Evolutionary conservation across 805 yeast species (phyloP), one percentile per base, ranked within the genome.

Genomic region (Candida sanyiensis): DNA sequence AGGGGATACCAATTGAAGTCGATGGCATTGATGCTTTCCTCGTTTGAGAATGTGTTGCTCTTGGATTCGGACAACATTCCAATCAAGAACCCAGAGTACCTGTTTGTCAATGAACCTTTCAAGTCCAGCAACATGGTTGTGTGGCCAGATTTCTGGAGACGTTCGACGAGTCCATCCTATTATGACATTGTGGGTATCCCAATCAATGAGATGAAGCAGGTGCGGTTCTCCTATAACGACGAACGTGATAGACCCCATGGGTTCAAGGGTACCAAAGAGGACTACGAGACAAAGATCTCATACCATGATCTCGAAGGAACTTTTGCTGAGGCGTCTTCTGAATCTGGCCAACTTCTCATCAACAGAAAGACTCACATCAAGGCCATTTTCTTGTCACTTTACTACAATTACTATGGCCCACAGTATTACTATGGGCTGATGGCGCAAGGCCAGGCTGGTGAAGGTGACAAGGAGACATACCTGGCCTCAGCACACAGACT

Each of bases 401-500:
- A 79, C 58, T 82, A 82, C 58, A 81, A 81, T 50, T 62, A 75
- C 38, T 74, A 69, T 52, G 87, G 87, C 0, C 82, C 80, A 23
- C 59, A 68, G 7, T 64, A 70, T 40, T 80, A 70, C 54, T 80
- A 78, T 52, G 77, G 76, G 3, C 61, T 80, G 33, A 61, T 80
- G 28, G 65, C 81, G 3, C 77, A 77, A 56, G 80, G 82, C 25
- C 69, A 68, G 28, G 74, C 73, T 4, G 93, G 93, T n/a, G 86
- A 80, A 61, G 93, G 90, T 36, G 90, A 83, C 54, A 83, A 83
- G 52, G 90, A 83, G 48, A 81, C 90, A 0, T 80, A 80, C 44
- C 64, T 80, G 38, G 84, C 87, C 0, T 84, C 87, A 1, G 81
- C 86, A 2, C 66, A 69, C 22, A 72, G 70, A 9, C 60, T 71